Conservation (phyloP, 306 rosid genomes). For the Senna siamea region DNA sequence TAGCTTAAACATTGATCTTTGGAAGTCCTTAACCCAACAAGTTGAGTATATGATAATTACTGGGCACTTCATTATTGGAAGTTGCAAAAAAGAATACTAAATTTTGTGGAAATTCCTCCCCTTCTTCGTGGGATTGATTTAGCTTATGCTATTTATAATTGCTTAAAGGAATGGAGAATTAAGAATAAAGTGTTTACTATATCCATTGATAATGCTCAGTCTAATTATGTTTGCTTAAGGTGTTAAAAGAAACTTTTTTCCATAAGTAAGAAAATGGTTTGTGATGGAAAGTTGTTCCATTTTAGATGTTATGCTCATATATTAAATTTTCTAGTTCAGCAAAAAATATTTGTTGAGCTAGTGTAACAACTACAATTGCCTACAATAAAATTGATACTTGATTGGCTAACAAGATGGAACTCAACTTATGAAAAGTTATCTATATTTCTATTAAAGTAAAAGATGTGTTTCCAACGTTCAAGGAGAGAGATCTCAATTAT, state of each 20-base stretch:
- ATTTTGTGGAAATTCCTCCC: background rate
- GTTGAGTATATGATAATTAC: background rate
- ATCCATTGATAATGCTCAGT: background rate
- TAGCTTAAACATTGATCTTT: background rate
- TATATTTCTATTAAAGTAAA: background rate
- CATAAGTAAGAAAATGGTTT: background rate
- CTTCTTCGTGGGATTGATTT: background rate
- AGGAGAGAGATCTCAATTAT: background rate
- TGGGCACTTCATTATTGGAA: background rate
- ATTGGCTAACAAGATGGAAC: background rate
- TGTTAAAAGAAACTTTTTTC: background rate
- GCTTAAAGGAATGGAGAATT: background rate
- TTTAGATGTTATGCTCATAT: background rate
- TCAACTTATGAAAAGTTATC: background rate
- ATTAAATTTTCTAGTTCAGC: background rate
- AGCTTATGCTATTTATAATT: background rate
- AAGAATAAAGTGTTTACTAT: background rate
- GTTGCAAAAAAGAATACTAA: background rate
- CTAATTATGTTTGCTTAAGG: background rate
- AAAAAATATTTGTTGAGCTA: background rate
- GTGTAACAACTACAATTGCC: background rate
- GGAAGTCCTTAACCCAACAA: background rate
- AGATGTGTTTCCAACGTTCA: background rate
- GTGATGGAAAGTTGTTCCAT: slow-evolving; percentile 7
- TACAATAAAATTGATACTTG: background rate